Percentiles rank a stretch among this genome's conserved stretches.
Conservation (phyloP, 129 eudicot species). For the Smallanthus sonchifolius region DNA sequence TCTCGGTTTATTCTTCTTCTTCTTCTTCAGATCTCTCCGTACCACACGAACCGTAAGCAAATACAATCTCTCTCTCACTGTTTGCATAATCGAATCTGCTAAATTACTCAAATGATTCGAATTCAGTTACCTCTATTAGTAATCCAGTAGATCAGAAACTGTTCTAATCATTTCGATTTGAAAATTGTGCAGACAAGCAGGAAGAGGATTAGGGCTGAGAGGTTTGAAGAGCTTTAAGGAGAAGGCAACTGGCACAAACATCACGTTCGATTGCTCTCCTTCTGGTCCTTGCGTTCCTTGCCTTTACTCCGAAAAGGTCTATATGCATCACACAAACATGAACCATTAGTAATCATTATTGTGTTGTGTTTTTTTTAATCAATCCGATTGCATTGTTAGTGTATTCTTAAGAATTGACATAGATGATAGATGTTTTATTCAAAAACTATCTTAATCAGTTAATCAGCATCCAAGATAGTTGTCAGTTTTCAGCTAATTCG, state of each 20-base stretch:
- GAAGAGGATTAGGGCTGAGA: slow-evolving; percentile 33
- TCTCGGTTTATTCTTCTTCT: slow-evolving; percentile 27
- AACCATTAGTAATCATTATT: neutral
- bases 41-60: slow-evolving; percentile 32
- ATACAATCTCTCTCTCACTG: neutral
- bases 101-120: neutral
- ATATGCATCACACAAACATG: neutral
- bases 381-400: slow-evolving; percentile 4
- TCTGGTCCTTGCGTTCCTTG: slow-evolving; percentile 91
- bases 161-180: neutral
- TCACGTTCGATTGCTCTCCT: slow-evolving; percentile 87
- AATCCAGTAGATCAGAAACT: neutral
- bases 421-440: neutral
- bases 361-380: neutral
- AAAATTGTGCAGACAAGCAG: slow-evolving; percentile 17
- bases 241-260: slow-evolving; percentile 49
- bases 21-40: slow-evolving; percentile 30
- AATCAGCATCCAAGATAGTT: neutral
- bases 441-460: neutral
- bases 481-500: neutral
- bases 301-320: slow-evolving; percentile 79
- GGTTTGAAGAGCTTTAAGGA: slow-evolving; percentile 66
- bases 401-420: neutral
- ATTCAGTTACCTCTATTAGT: neutral
- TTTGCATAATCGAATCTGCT: neutral